These are phyloP conservation scores for Wickerhamomyces mucosus DNA, from an alignment of 805 yeast genomes.

Conservation along the genomic window DNA sequence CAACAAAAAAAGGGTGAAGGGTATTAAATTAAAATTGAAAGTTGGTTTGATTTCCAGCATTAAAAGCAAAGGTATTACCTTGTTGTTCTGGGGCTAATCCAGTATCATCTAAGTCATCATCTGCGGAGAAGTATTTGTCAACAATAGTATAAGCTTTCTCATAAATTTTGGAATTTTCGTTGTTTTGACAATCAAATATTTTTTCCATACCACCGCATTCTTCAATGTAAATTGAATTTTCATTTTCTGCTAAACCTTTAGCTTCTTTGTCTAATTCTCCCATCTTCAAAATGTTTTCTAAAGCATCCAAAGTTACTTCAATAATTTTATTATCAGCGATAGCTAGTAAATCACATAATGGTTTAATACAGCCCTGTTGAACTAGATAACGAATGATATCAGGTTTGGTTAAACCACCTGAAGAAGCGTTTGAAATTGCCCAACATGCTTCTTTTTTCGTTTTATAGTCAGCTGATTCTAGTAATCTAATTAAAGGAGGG, in stretches of 20 bases:
- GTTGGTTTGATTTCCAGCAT: constrained; percentile 45
- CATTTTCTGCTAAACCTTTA: constrained; percentile 59
- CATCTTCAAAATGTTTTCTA: constrained; percentile 86
- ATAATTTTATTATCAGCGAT: constrained; percentile 87
- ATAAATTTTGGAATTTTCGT: constrained; percentile 86
- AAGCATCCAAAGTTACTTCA: constrained; percentile 91
- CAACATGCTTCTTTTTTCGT: constrained; percentile 98
- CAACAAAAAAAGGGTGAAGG: neutral
- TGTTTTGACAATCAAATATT: constrained; percentile 86
- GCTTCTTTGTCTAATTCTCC: constrained; percentile 90
- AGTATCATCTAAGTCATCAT: constrained; percentile 65
- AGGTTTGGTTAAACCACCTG: constrained; percentile 88
- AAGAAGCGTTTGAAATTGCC: constrained; percentile 97
- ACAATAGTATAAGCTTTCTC: constrained; percentile 84
- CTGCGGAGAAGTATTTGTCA: constrained; percentile 84
- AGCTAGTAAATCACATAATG: constrained; percentile 83
- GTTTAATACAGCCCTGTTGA: constrained; percentile 92
- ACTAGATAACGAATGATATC: constrained; percentile 92
- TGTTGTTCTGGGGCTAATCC: constrained; percentile 67
- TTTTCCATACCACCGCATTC: constrained; percentile 99
- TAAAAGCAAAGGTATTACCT: constrained; percentile 85
- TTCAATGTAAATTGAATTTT: constrained; percentile 86
- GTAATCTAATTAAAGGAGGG: constrained; percentile 77
- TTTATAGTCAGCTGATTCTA: constrained; percentile 84
- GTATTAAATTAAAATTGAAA: constrained; percentile 14